Conservation (phyloP, 768 basidiomycete species). For the Paxillus involutus region DNA sequence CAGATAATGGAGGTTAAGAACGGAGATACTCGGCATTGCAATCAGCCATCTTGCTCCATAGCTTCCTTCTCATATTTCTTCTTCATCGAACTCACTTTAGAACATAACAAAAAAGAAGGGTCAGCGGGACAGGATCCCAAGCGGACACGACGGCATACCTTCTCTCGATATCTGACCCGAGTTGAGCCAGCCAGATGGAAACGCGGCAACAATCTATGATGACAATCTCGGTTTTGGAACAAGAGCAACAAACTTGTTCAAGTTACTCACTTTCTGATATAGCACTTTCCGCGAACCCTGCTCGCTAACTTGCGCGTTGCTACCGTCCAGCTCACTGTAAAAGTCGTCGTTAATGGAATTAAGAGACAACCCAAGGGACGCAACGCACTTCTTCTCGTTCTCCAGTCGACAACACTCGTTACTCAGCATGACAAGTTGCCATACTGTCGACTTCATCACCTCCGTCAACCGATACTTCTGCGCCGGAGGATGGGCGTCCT, state of each 20-base stretch:
- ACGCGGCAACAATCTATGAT: slow-evolving; percentile 69
- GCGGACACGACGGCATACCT: slow-evolving; percentile 46
- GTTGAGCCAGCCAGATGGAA: slow-evolving; percentile 83
- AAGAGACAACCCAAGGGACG: not conserved
- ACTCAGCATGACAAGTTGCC: slow-evolving; percentile 78
- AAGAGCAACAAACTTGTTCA: not conserved
- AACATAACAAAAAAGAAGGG: not conserved
- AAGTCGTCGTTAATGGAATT: not conserved
- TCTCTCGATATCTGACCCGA: slow-evolving; percentile 86
- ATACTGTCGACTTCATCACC: slow-evolving; percentile 74
- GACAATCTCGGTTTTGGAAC: not conserved
- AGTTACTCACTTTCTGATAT: slow-evolving; percentile 72
- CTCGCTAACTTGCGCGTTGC: slow-evolving; percentile 71
- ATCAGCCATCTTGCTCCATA: no score
- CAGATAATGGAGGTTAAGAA: no score
- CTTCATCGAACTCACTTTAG: slow-evolving; percentile 79
- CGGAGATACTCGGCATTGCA: no score
- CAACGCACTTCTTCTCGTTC: slow-evolving; percentile 60
- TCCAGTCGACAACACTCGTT: slow-evolving; percentile 76
- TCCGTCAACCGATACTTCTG: slow-evolving; percentile 83
- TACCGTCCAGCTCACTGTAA: slow-evolving; percentile 58
- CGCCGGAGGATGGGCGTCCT: slow-evolving; percentile 58
- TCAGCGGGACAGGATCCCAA: not conserved
- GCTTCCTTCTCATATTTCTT: slow-evolving; percentile 51
- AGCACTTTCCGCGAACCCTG: slow-evolving; percentile 78